Evolutionary conservation across 768 basidiomycete species (phyloP), one percentile per base, ranked within the genome.

Genomic region (Chalciporus sphaerocephalus): DNA sequence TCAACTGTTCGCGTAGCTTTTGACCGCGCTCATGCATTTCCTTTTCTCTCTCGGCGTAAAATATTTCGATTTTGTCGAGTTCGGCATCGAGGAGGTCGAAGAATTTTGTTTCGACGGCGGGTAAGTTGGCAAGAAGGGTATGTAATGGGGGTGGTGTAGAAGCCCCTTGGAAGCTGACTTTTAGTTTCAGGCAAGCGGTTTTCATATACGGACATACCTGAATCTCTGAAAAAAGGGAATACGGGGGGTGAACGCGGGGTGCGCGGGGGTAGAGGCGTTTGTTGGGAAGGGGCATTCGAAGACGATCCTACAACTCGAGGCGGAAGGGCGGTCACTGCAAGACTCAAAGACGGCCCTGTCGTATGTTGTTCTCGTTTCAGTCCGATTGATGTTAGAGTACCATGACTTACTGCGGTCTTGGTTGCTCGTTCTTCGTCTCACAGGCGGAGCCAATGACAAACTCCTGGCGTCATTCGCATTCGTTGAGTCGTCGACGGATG

Each of bases 1-100:
- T 64, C 15, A 95, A 74, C 59, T 97, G 93, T 33, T 72, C 72
- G 46, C 77, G 74, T 5, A 98, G 66, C 21, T 67, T 38, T 22
- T 68, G 58, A 13, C 72, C 70, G 20, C 73, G 74, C 2, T 59
- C 62, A 5, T 66, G 66, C 80, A 78, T 83, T 66, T 76, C 81
- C 37, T 73, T 73, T 67, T 82, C 92, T 22, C 83, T 75, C 20
- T 78, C 80, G 5, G 76, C 57, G 61, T 90, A 98, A 64, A 99
- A 99, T 1, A 70, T 67, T 48, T 89, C 88, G 11, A 97, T 80
- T 63, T 95, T 96, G 17, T 85, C 80, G 2, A 97, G 70, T 60
- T 99, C 85, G 1, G 60, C 60, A 53, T 96, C 88, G 6, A 97
- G 73, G 18, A 80, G 71, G 2, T 79, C 74, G 48, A 98, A 89